phyloP scores from a whole-genome alignment of 495 filamentous ascomycete species.

The Cetradonia linearis region DNA sequence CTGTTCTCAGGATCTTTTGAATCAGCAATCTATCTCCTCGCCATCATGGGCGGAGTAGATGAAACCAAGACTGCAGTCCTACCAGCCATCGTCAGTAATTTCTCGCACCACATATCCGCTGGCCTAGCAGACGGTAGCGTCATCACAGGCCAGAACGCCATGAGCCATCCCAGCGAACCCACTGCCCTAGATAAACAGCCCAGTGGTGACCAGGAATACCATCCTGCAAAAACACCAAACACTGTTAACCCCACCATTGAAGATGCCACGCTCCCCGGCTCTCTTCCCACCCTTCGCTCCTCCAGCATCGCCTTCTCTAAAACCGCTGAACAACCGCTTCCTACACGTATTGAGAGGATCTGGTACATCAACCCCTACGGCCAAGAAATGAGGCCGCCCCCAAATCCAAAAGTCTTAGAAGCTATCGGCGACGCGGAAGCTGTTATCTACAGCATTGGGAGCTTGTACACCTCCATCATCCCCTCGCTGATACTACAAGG shows the following conservation, averaged over 20 bases:
- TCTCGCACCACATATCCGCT: constrained; percentile 85
- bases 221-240: constrained; percentile 34
- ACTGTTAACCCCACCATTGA: constrained; percentile 39
- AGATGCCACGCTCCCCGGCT: constrained; percentile 82
- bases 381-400: constrained; percentile 69
- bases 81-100: constrained; percentile 87
- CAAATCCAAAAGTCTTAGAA: constrained; percentile 68
- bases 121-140: constrained; percentile 62
- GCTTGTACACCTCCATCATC: constrained; percentile 70
- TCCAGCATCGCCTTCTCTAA: constrained; percentile 77
- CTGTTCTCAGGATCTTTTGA: constrained; percentile 76
- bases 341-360: constrained; percentile 66
- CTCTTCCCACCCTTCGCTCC: constrained; percentile 64
- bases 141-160: constrained; percentile 89
- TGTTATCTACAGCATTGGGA: constrained; percentile 84
- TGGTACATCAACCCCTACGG: constrained; percentile 99
- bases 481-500: constrained; percentile 61
- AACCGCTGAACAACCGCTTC: constrained; percentile 55
- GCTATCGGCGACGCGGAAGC: constrained; percentile 51
- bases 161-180: constrained; percentile 66
- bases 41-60: constrained; percentile 70
- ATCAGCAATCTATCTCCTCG: constrained; percentile 70
- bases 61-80: constrained; percentile 60
- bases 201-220: neutral
- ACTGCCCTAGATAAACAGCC: constrained; percentile 38